Evolutionary conservation across 108 stramenopile genomes (phyloP).

Genomic region (Schizochytrium sp.): DNA sequence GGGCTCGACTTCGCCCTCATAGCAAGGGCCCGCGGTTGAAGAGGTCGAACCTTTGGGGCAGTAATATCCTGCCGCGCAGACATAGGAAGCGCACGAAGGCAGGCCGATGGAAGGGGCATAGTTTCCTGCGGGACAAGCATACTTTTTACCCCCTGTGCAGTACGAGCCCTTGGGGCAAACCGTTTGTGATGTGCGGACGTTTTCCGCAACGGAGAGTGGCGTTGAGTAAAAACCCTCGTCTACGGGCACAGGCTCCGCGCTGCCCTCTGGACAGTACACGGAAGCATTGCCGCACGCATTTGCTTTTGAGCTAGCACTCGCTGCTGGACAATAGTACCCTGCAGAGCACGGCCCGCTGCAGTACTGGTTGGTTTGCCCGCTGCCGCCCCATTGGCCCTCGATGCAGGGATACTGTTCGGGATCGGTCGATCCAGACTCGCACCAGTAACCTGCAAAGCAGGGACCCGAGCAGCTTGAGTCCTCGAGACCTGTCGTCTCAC

Average conservation of each 20-base stretch:
- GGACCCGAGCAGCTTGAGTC: not conserved
- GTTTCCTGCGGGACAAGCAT: slow-evolving; percentile 19
- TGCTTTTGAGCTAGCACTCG: not conserved
- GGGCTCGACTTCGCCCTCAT: not conserved
- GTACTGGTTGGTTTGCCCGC: not conserved
- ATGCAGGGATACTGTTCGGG: not conserved
- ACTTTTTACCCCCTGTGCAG: not conserved
- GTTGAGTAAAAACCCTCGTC: not conserved
- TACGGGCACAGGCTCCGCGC: not conserved
- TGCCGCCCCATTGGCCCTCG: not conserved
- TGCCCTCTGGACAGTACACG: slow-evolving; percentile 1
- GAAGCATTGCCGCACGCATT: not conserved
- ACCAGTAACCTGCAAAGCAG: slow-evolving; percentile 1
- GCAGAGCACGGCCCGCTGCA: slow-evolving; percentile 21
- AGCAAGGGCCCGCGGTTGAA: not conserved
- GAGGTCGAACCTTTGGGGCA: slow-evolving; percentile 18
- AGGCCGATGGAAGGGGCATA: not conserved
- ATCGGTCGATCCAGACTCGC: not conserved
- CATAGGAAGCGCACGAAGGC: not conserved
- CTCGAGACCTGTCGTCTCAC: not conserved
- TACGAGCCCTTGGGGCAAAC: not conserved
- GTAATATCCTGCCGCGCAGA: slow-evolving; percentile 20
- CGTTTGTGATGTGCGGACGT: not conserved
- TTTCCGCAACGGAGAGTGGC: not conserved
- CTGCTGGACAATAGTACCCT: slow-evolving; percentile 19